phyloP scores from a whole-genome alignment of 1,284 basidiomycete genomes.

The Heterobasidion annosum region DNA sequence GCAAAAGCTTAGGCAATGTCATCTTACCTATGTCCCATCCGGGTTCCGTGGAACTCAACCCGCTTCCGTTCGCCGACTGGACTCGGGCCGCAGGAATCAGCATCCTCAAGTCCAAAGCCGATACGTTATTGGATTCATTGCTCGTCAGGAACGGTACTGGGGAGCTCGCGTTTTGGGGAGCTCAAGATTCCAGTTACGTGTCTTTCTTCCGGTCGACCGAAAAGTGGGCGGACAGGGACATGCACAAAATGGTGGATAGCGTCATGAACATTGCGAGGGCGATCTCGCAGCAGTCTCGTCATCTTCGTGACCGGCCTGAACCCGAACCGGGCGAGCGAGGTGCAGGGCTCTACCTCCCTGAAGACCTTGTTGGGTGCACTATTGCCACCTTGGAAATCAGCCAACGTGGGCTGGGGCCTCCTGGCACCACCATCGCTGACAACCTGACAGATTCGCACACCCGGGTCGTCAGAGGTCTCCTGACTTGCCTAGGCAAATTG shows the following conservation, averaged over 20 bases:
- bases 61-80: conserved; percentile 68
- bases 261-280: conserved; percentile 63
- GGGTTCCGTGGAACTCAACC: conserved; percentile 37
- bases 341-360: conserved; percentile 78
- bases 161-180: conserved; percentile 79
- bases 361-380: conserved; percentile 87
- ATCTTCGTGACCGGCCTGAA: conserved; percentile 66
- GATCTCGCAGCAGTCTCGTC: conserved; percentile 65
- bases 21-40: conserved; percentile 74
- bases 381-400: conserved; percentile 77
- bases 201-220: conserved; percentile 42
- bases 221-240: conserved; percentile 42
- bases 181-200: conserved; percentile 64
- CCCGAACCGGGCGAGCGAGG: conserved; percentile 67
- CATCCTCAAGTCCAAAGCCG: conserved; percentile 72
- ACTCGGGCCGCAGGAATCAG: conserved; percentile 73
- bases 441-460: conserved; percentile 71
- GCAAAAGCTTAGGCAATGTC: conserved; percentile 94
- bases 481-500: conserved; percentile 62
- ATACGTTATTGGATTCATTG: conserved; percentile 55
- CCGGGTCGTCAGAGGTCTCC: conserved; percentile 68
- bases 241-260: conserved; percentile 71
- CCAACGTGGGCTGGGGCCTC: conserved; percentile 54
- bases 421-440: conserved; percentile 55
- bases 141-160: conserved; percentile 73